Base-by-base conservation (phyloP, 805 yeast genomes). In the Candida cerambycidarum region DNA sequence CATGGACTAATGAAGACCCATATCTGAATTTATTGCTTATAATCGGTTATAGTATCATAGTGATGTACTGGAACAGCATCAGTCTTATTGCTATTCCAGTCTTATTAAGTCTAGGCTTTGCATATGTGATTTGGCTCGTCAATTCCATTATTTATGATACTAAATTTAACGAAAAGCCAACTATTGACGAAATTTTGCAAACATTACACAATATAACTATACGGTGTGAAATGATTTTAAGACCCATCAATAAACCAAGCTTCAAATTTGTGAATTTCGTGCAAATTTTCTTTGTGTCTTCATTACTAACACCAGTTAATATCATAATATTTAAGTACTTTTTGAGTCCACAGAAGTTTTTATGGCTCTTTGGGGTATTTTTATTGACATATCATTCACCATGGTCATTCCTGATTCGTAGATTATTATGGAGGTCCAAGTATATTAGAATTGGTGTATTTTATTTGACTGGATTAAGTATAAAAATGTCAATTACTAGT, bases 1-100 rank as follows among this genome's bases (percentile, higher is more conserved):
- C 82, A 1, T 78, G 83, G 83, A 77, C 83, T 1, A 75, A 76
- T 45, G 73, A 66, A 4, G 76, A 75, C 42, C 69, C 73, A 8
- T 75, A 73, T 49, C 63, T 63, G 45, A 78, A 76, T 50, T 67
- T 75, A 43, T 52, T 77, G 5, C 28, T 69, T 1, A 60, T 75
- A 24, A 67, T 68, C 4, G 46, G 54, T 1, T 73, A 69, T 47
- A 61, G 72, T 10, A 58, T 65, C 24, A 23, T 69, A 1, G 68
- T 76, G 11, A 49, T 67, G 52, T 67, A 75, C 48, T 77, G 82
- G 82, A 44, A 57, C 4, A 29, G 54, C 8, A 44, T 73, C 17
- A 56, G 69, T 18, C 44, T 56, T 28, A 50, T 70, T 23, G 43
- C 69, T 0, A 45, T 78, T 10, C 82, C 82, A 0, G 27, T 70